Evolutionary conservation across 805 yeast genomes (phyloP).

Genomic region (Metschnikowia baotianmanensis): DNA sequence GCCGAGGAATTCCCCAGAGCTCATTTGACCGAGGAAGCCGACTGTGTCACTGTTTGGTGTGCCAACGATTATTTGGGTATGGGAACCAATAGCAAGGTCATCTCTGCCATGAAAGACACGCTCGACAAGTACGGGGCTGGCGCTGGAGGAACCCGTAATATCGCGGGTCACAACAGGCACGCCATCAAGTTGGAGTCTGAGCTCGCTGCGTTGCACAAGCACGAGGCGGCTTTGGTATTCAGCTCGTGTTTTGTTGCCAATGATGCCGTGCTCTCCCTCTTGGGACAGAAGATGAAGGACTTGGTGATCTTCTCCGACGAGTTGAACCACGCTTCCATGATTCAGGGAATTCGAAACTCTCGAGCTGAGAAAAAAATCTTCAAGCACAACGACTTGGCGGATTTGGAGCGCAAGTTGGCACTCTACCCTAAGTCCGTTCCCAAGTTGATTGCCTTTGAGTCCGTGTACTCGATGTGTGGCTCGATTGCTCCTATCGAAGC

Average conservation of each 20-base stretch:
- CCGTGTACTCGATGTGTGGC: slow-evolving; percentile 98
- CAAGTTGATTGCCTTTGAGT: slow-evolving; percentile 93
- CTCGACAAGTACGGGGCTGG: slow-evolving; percentile 94
- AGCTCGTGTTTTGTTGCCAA: slow-evolving; percentile 96
- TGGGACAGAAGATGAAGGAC: slow-evolving; percentile 88
- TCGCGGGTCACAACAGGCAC: slow-evolving; percentile 93
- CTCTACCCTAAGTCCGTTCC: slow-evolving; percentile 85
- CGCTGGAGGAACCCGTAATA: slow-evolving; percentile 98
- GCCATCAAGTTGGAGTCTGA: slow-evolving; percentile 87
- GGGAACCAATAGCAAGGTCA: slow-evolving; percentile 77
- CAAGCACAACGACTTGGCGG: slow-evolving; percentile 84
- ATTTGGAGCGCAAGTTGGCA: slow-evolving; percentile 75
- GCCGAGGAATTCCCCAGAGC: slow-evolving; percentile 94
- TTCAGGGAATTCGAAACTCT: slow-evolving; percentile 90
- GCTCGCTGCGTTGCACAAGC: slow-evolving; percentile 86
- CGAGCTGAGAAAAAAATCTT: slow-evolving; percentile 84
- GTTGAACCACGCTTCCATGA: slow-evolving; percentile 97
- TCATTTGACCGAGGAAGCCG: slow-evolving; percentile 69
- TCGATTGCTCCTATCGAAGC: slow-evolving; percentile 90
- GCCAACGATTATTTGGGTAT: slow-evolving; percentile 96
- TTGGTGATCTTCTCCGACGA: slow-evolving; percentile 91
- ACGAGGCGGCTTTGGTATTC: slow-evolving; percentile 92
- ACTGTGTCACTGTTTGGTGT: slow-evolving; percentile 98
- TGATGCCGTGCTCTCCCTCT: slow-evolving; percentile 86
- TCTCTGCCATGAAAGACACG: slow-evolving; percentile 72